A percentile compares a stretch with the other conserved stretches of the same genome.
Conservation (phyloP, 1,284 basidiomycete species). For the Agroathelia rolfsii region DNA sequence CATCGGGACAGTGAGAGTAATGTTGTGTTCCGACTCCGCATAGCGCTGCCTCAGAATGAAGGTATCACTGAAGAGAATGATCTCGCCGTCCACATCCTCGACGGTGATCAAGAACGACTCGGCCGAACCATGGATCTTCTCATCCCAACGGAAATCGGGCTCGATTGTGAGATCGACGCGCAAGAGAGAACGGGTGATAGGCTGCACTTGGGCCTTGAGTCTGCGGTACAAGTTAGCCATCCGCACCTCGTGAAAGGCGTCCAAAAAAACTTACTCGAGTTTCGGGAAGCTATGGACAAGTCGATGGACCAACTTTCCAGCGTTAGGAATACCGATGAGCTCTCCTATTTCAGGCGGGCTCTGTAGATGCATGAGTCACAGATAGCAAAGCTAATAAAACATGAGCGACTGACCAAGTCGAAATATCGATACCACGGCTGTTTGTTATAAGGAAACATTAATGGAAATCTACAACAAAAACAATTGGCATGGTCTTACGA, state of each 20-base stretch:
- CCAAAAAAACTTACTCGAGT: conserved; percentile 54
- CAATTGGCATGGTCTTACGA: conserved; percentile 46
- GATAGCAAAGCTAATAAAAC: conserved; percentile 3
- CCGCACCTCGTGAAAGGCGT: conserved; percentile 2
- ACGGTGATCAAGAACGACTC: conserved; percentile 92
- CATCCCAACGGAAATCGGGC: conserved; percentile 97
- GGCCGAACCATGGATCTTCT: conserved; percentile 81
- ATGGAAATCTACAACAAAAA: conserved; percentile 5
- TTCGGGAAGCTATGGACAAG: conserved; percentile 96
- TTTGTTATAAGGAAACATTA: too few species aligned
- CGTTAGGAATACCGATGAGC: conserved; percentile 87
- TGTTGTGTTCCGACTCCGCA: conserved; percentile 86
- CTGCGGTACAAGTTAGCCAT: conserved; percentile 32
- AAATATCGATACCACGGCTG: conserved; percentile 96
- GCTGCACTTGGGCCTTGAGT: conserved; percentile 88
- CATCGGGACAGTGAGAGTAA: conserved; percentile 93
- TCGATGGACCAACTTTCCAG: conserved; percentile 87
- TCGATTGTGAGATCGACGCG: conserved; percentile 86
- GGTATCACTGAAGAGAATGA: conserved; percentile 88
- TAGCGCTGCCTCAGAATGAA: conserved; percentile 90
- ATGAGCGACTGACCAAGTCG: conserved; percentile 49
- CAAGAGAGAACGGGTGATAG: conserved; percentile 82
- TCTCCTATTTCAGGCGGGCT: conserved; percentile 84
- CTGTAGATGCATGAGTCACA: conserved; percentile 17
- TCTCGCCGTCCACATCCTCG: conserved; percentile 95